A percentile compares a stretch with the other conserved stretches of the same genome.
Evolutionary conservation across 2,329 filamentous ascomycete genomes (phyloP).

Genomic region (Colletotrichum euphorbiae): DNA sequence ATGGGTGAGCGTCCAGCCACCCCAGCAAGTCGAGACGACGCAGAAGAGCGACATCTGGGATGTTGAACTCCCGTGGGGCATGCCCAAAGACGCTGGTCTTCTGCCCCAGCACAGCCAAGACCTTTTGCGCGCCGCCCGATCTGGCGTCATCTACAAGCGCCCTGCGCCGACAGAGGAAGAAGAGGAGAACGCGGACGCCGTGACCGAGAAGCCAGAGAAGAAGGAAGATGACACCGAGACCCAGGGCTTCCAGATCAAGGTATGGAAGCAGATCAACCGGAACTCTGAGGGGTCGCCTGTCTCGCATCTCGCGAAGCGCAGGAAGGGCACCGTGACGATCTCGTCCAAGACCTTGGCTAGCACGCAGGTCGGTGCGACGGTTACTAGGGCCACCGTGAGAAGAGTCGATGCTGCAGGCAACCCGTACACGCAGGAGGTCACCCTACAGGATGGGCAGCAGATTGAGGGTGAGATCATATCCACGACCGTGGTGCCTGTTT

Average conservation of each 20-base stretch:
- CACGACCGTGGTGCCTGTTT: slow-evolving; percentile 65
- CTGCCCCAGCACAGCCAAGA: slow-evolving; percentile 84
- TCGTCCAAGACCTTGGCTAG: slow-evolving; percentile 63
- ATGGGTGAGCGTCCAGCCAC: slow-evolving; percentile 75
- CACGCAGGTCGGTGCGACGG: slow-evolving; percentile 61
- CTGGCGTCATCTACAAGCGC: slow-evolving; percentile 80
- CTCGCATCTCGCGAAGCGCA: slow-evolving; percentile 70
- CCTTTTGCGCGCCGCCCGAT: slow-evolving; percentile 82
- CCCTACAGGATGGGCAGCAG: slow-evolving; percentile 80
- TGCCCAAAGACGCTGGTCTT: slow-evolving; percentile 87
- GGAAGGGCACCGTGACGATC: slow-evolving; percentile 70
- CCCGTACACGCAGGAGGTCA: slow-evolving; percentile 85
- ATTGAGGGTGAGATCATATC: slow-evolving; percentile 85
- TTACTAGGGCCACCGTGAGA: slow-evolving; percentile 84
- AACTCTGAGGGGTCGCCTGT: slow-evolving; percentile 65
- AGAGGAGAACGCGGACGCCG: slow-evolving; percentile 62
- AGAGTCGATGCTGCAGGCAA: slow-evolving; percentile 83
- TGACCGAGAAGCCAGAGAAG: slow-evolving; percentile 66
- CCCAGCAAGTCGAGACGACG: slow-evolving; percentile 70
- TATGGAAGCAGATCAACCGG: slow-evolving; percentile 72
- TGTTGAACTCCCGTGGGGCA: slow-evolving; percentile 78
- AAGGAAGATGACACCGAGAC: slow-evolving; percentile 70
- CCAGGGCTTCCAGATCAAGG: slow-evolving; percentile 66
- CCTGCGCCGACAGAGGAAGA: slow-evolving; percentile 72
- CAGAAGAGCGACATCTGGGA: slow-evolving; percentile 77